Conservation (phyloP, 2,329 filamentous ascomycete species). For the Dothideomycetes sp. region DNA sequence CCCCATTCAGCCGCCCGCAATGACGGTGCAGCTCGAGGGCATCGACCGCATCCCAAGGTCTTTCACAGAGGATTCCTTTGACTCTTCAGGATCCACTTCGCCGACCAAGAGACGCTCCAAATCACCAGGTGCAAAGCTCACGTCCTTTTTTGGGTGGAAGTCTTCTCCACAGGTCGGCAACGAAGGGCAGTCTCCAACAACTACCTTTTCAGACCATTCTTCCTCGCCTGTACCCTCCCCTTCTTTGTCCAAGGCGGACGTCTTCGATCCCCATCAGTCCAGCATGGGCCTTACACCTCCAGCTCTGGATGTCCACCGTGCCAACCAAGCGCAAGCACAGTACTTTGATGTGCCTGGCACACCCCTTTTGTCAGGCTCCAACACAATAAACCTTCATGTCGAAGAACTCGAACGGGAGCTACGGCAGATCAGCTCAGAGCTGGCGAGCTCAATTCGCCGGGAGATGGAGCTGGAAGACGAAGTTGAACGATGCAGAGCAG, state of each 20-base stretch:
- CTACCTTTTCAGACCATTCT: conserved; percentile 51
- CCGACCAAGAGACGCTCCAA: conserved; percentile 24
- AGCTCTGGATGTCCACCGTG: conserved; percentile 39
- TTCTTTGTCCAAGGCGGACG: conserved; percentile 17
- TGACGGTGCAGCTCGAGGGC: conserved; percentile 23
- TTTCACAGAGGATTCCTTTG: conserved; percentile 21
- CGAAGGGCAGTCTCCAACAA: conserved; percentile 45
- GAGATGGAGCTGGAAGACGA: conserved; percentile 97
- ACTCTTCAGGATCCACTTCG: conserved; percentile 10
- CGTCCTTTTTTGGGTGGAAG: conserved; percentile 59
- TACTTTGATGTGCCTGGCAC: conserved; percentile 38
- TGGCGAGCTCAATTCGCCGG: conserved; percentile 82
- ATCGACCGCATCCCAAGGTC: conserved; percentile 23
- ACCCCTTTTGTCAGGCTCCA: conserved; percentile 28
- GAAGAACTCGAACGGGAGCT: conserved; percentile 91
- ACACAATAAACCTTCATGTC: conserved; percentile 47
- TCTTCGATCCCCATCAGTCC: conserved; percentile 18
- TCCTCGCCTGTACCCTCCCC: conserved; percentile 46
- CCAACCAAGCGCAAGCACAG: conserved; percentile 31
- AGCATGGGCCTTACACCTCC: conserved; percentile 28
- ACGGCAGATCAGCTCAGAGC: conserved; percentile 81
- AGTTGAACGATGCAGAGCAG: conserved; percentile 76
- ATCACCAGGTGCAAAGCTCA: conserved; percentile 40
- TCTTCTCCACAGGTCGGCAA: conserved; percentile 41
- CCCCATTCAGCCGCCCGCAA: conserved; percentile 16